A percentile compares a stretch with the other conserved stretches of the same genome.
Conservation (phyloP, 1,284 basidiomycete species). For the Fomitopsis schrenkii region DNA sequence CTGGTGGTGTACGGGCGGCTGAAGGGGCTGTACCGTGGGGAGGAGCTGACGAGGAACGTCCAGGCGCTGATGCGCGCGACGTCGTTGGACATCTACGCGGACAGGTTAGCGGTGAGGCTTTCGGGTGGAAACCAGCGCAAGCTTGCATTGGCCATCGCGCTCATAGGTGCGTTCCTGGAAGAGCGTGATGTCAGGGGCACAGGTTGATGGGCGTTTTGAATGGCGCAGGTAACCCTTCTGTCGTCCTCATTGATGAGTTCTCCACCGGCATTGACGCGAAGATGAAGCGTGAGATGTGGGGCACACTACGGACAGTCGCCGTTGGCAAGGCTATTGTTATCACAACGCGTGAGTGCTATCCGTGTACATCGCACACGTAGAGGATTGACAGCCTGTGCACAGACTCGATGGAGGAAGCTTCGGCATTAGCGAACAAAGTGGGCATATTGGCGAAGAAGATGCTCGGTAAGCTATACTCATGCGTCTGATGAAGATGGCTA, state of each 20-base stretch:
- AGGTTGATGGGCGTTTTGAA: not conserved
- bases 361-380: not conserved
- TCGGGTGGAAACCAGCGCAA: slow-evolving; percentile 83
- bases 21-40: slow-evolving; percentile 56
- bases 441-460: slow-evolving; percentile 68
- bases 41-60: slow-evolving; percentile 51
- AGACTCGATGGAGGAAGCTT: slow-evolving; percentile 85
- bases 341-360: slow-evolving; percentile 53
- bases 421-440: slow-evolving; percentile 69
- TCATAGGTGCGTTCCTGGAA: slow-evolving; percentile 51
- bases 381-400: slow-evolving; percentile 2
- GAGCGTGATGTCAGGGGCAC: not conserved
- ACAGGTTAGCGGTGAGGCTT: slow-evolving; percentile 67
- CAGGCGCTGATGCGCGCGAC: slow-evolving; percentile 57
- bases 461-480: slow-evolving; percentile 45
- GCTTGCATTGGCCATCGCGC: slow-evolving; percentile 70
- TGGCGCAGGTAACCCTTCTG: slow-evolving; percentile 62
- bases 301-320: slow-evolving; percentile 59
- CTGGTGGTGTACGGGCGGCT: slow-evolving; percentile 62
- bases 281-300: slow-evolving; percentile 83
- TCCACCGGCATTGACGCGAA: slow-evolving; percentile 81
- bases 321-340: slow-evolving; percentile 65
- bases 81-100: slow-evolving; percentile 56
- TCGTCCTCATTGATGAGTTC: slow-evolving; percentile 80
- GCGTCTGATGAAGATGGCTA: not conserved